phyloP scores from a whole-genome alignment of 1,284 basidiomycete genomes.

The Tranzscheliella williamsii region DNA sequence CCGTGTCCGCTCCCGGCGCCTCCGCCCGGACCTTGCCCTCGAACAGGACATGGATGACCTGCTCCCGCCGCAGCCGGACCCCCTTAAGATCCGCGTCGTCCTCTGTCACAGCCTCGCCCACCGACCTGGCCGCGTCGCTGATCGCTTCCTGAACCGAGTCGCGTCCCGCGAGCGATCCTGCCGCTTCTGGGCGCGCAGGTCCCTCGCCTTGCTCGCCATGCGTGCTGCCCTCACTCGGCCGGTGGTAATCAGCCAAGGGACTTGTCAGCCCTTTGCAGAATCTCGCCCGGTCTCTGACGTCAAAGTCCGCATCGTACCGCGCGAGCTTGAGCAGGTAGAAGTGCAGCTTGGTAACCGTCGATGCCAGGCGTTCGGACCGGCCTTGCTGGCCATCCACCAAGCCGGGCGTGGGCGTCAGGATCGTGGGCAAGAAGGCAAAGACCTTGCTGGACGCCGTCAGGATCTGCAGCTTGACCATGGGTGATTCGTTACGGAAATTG shows the following conservation, averaged over 20 bases:
- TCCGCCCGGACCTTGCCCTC: conserved; percentile 18
- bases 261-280: conserved; percentile 49
- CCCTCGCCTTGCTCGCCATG: not conserved
- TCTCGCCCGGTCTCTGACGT: conserved; percentile 53
- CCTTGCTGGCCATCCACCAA: conserved; percentile 7
- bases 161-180: not conserved
- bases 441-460: conserved; percentile 51
- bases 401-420: not conserved
- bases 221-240: not conserved
- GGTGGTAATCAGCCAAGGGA: conserved; percentile 5
- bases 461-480: conserved; percentile 43
- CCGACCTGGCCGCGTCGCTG: conserved; percentile 4
- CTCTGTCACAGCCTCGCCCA: conserved; percentile 20
- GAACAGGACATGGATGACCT: conserved; percentile 47
- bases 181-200: not conserved
- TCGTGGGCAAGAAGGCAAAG: conserved; percentile 30
- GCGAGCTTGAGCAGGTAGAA: conserved; percentile 49
- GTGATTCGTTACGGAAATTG: conserved; percentile 50
- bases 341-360: conserved; percentile 26
- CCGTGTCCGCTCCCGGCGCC: not conserved
- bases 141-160: conserved; percentile 18
- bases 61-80: conserved; percentile 42
- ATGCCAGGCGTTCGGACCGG: conserved; percentile 8
- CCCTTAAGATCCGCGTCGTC: conserved; percentile 34
- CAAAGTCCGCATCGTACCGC: conserved; percentile 43